Evolutionary conservation across 108 stramenopile genomes (phyloP), one percentile per base, ranked within the genome.

Genomic region (Skeletonema grethae): DNA sequence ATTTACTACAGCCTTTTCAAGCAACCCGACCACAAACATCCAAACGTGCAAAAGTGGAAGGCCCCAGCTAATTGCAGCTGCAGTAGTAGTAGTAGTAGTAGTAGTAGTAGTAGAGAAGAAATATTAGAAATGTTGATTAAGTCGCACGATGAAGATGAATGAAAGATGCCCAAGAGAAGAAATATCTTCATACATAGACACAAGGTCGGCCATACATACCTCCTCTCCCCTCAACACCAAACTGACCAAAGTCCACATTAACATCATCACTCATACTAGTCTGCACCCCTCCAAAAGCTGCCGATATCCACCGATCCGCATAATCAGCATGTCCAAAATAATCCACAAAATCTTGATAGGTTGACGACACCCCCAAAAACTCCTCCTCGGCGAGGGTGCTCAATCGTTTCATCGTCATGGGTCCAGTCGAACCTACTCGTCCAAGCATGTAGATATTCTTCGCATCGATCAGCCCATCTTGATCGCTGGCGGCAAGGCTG

Each of bases 61-160:
- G 39, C 72, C 72, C 29, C 53, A 73, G 11, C 55, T 65, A 65
- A 73, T 56, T 65, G 72, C 65, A 16, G 72, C 72, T 73, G 25
- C 7, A 20, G 10, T 65, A 66, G 28, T 4, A 34, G 59, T 60
- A 10, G 24, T 4, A 34, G 59, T 60, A 10, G 24, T 4, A 34
- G 59, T 60, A 20, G 10, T 65, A 66, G 28, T 4, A 34, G 59
- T 60, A 10, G 24, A 7, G 24, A 38, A 4, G 16, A 60, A 22
- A 36, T 30, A 13, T 34, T 34, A 6, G 24, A 45, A 24, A 28
- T 22, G 8, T 2, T 16, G 28, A 65, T n/a, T 46, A 9, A 65
- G 28, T 13, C 6, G 30, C 31, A 64, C 1, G 25, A 32, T 0
- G 48, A 5, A 18, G 6, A 38, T 7, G 16, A 48, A 48, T 0